Conservation (phyloP, 306 rosid species). For the Castanea crenata region DNA sequence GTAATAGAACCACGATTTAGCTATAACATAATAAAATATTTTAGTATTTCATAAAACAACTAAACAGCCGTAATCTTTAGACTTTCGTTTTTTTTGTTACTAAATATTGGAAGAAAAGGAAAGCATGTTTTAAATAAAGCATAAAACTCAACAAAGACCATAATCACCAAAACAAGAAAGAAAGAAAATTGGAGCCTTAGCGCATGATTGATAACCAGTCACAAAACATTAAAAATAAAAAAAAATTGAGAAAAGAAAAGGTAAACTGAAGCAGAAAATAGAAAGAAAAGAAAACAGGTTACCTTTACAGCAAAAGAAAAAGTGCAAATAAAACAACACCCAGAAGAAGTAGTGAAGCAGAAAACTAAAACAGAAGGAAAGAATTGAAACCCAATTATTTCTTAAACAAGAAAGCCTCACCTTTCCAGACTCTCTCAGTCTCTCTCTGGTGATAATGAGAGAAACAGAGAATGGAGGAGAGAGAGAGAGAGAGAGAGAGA, state of each 20-base stretch:
- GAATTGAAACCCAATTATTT: slow-evolving; percentile 2
- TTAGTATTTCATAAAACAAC: too few relatives aligned
- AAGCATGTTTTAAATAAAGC: background rate
- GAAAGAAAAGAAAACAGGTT: background rate
- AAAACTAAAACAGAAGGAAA: slow-evolving; percentile 21
- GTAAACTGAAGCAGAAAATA: slow-evolving; percentile 7
- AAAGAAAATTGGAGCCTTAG: background rate
- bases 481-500: slow-evolving; percentile 6
- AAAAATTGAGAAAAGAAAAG: too few relatives aligned
- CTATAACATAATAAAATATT: too few relatives aligned
- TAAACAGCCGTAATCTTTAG: too few relatives aligned
- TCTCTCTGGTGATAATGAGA: slow-evolving; percentile 15
- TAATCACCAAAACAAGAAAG: background rate
- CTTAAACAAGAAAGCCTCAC: slow-evolving; percentile 3
- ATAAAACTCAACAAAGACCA: background rate
- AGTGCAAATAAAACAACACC: background rate
- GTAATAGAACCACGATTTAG: too few relatives aligned
- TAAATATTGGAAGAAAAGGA: background rate
- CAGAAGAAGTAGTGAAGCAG: slow-evolving; percentile 10
- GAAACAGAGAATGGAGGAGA: slow-evolving; percentile 20
- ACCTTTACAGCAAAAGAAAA: background rate
- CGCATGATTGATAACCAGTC: background rate
- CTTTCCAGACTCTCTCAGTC: background rate
- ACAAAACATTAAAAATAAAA: too few relatives aligned
- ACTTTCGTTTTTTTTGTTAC: too few relatives aligned